A percentile compares a stretch with the other conserved stretches of the same genome.
Conservation (phyloP, 1,284 basidiomycete species). For the Cryptococcus hybrid region DNA sequence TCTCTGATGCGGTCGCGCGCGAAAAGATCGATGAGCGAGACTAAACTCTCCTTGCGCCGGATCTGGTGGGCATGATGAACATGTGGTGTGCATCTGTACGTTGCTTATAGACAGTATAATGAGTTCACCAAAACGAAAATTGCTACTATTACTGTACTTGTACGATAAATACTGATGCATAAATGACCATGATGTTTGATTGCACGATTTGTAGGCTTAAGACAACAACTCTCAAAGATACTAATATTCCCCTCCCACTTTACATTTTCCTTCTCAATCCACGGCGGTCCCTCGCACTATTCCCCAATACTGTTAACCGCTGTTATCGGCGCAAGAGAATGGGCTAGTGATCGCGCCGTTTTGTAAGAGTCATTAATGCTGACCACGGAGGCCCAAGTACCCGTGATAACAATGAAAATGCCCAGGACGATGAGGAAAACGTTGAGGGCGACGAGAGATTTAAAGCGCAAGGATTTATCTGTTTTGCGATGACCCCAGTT, state of each 20-base stretch:
- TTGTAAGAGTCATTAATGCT: conserved; percentile 43
- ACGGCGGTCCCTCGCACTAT: not conserved
- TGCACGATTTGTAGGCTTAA: too few species aligned
- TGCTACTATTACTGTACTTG: too few species aligned
- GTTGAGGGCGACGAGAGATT: conserved; percentile 20
- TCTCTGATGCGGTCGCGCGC: not conserved
- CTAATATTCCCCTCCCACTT: too few species aligned
- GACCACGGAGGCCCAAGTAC: conserved; percentile 42
- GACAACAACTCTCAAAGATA: too few species aligned
- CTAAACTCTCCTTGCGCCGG: not conserved
- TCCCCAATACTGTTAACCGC: not conserved
- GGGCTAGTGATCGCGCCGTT: conserved; percentile 37
- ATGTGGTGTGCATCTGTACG: too few species aligned
- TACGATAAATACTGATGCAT: too few species aligned
- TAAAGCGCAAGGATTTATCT: conserved; percentile 14
- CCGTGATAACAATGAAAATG: conserved; percentile 42
- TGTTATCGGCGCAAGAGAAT: conserved; percentile 47
- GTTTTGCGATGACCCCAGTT: conserved; percentile 17
- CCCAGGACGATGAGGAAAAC: conserved; percentile 37
- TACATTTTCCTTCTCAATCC: too few species aligned
- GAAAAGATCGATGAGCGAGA: not conserved
- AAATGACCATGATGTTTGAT: too few species aligned
- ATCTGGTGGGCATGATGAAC: too few species aligned
- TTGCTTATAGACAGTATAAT: too few species aligned
- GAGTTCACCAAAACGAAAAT: too few species aligned